Percentiles rank a stretch among this genome's conserved stretches.
Conservation (phyloP, 805 yeast genomes). For the Priceomyces medius region DNA sequence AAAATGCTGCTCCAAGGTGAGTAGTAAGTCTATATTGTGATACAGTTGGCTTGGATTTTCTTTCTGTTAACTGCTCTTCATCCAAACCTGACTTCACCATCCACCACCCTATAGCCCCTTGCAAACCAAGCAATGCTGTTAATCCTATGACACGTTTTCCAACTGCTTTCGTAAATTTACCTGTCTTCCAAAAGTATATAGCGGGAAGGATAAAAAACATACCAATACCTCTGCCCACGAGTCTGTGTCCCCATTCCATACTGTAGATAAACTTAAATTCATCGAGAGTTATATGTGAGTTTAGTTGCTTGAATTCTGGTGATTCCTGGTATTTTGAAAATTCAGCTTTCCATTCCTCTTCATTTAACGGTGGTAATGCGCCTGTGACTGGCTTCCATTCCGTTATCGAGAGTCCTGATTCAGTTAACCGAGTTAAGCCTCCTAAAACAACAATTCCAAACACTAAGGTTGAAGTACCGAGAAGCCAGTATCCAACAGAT, state of each 20-base stretch:
- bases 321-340: conserved; percentile 77
- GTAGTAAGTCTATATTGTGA: conserved; percentile 93
- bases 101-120: conserved; percentile 99
- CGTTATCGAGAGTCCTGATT: conserved; percentile 92
- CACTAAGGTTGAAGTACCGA: conserved; percentile 83
- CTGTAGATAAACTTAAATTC: conserved; percentile 92
- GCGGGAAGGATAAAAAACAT: conserved; percentile 81
- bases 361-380: conserved; percentile 79
- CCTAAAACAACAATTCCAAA: conserved; percentile 97
- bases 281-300: conserved; percentile 83
- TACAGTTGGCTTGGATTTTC: conserved; percentile 94
- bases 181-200: conserved; percentile 67
- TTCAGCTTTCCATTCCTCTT: conserved; percentile 82
- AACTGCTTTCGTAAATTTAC: conserved; percentile 64
- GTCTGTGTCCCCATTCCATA: conserved; percentile 97
- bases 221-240: conserved; percentile 91
- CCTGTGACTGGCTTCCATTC: conserved; percentile 99
- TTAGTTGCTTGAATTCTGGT: conserved; percentile 88
- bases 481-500: conserved; percentile 79
- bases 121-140: conserved; percentile 78
- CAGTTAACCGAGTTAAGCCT: conserved; percentile 92
- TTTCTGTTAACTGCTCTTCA: conserved; percentile 68
- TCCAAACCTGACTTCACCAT: conserved; percentile 97
- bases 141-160: conserved; percentile 69
- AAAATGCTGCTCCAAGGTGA: conserved; percentile 89